phyloP scores from a whole-genome alignment of 768 basidiomycete genomes.

The Auricularia sp. region DNA sequence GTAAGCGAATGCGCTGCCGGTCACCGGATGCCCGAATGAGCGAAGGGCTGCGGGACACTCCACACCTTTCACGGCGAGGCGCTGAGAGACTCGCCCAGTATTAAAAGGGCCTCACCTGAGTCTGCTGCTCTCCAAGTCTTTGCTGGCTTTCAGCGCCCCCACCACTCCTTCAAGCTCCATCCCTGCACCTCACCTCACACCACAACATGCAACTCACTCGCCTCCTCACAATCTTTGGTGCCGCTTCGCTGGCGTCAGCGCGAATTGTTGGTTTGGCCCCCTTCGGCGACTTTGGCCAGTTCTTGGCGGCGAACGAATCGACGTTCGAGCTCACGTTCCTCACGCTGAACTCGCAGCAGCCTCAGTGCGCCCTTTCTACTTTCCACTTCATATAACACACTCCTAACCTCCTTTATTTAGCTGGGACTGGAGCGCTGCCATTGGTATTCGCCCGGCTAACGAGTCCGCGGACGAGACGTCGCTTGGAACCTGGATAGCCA shows the following conservation, averaged over 20 bases:
- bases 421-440: background rate
- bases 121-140: too few species aligned
- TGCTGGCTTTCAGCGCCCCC: background rate
- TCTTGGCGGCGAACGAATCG: background rate
- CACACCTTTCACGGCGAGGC: too few species aligned
- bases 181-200: background rate
- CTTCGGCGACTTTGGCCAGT: background rate
- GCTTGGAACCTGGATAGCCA: background rate
- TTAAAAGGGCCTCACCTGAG: too few species aligned
- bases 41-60: too few species aligned
- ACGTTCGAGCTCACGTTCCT: background rate
- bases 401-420: background rate
- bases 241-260: background rate
- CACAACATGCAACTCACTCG: background rate
- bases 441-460: background rate
- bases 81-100: too few species aligned
- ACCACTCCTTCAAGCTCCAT: background rate
- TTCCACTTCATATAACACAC: background rate
- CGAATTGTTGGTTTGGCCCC: background rate
- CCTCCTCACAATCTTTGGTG: background rate
- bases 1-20: too few species aligned
- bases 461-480: background rate
- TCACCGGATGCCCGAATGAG: too few species aligned
- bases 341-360: background rate
- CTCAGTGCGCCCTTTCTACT: background rate